phyloP scores from a whole-genome alignment of 768 basidiomycete species.

The Pleurotus cornucopiae region DNA sequence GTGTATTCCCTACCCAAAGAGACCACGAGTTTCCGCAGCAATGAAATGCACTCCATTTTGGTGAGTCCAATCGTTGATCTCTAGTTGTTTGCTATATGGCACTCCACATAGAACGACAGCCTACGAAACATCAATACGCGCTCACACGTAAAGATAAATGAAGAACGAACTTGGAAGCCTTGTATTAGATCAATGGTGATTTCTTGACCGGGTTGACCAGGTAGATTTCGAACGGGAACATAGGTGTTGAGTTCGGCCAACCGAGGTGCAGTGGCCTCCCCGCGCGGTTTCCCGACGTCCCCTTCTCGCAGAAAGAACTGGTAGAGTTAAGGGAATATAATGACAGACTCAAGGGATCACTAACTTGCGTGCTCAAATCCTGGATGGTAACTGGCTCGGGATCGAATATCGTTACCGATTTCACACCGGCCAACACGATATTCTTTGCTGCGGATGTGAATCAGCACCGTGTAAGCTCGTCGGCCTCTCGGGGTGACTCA shows the following conservation, averaged over 20 bases:
- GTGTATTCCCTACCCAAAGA: conserved; percentile 73
- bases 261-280: conserved; percentile 80
- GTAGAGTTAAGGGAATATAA: conserved; percentile 13
- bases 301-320: conserved; percentile 91
- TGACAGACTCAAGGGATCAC: conserved; percentile 14
- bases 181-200: conserved; percentile 78
- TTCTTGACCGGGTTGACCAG: conserved; percentile 69
- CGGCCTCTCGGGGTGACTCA: conserved; percentile 16
- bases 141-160: background rate
- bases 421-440: conserved; percentile 91
- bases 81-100: conserved; percentile 76
- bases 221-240: conserved; percentile 88
- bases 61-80: conserved; percentile 96
- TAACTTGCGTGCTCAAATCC: conserved; percentile 89
- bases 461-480: background rate
- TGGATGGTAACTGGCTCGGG: conserved; percentile 84
- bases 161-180: conserved; percentile 76
- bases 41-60: conserved; percentile 87
- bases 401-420: conserved; percentile 94
- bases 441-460: conserved; percentile 71
- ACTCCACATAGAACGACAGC: conserved; percentile 86
- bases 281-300: conserved; percentile 87
- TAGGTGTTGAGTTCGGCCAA: conserved; percentile 94
- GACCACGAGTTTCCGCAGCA: conserved; percentile 83
- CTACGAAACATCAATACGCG: conserved; percentile 32